A percentile compares a stretch with the other conserved stretches of the same genome.
phyloP scores from a whole-genome alignment of 495 filamentous ascomycete species.

The Aspergillus baeticus region DNA sequence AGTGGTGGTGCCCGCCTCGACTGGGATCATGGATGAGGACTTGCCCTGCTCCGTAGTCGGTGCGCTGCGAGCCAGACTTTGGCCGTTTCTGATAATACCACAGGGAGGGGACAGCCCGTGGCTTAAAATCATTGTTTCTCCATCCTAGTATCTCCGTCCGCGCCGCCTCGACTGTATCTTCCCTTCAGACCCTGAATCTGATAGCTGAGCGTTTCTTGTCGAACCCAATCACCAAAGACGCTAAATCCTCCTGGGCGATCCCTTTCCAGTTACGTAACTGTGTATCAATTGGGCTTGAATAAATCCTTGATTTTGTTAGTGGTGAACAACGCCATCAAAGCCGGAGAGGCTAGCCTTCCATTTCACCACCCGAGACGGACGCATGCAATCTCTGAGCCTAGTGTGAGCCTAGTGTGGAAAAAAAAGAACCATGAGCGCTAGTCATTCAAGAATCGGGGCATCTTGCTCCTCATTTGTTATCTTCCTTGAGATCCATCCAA shows the following conservation, averaged over 20 bases:
- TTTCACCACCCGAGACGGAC: neutral
- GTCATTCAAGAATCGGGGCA: neutral
- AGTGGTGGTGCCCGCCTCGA: too few relatives aligned
- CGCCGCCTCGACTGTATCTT: neutral
- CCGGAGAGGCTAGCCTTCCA: neutral
- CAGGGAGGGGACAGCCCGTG: too few relatives aligned
- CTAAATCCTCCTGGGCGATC: slow-evolving; percentile 10
- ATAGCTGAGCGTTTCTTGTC: neutral
- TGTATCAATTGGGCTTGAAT: neutral
- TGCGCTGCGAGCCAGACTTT: neutral
- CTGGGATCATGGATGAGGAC: neutral
- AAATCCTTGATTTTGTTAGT: neutral
- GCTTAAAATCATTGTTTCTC: too few relatives aligned
- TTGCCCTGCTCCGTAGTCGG: slow-evolving; percentile 10
- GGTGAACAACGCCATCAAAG: neutral
- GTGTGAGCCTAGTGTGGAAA: neutral
- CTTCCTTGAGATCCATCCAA: neutral
- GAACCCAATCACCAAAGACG: too few relatives aligned
- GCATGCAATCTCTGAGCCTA: slow-evolving; percentile 11
- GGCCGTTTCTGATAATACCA: too few relatives aligned
- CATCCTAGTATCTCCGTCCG: neutral
- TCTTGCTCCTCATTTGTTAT: neutral
- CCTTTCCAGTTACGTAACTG: slow-evolving; percentile 5
- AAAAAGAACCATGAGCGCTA: neutral
- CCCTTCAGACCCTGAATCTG: slow-evolving; percentile 2